Percentiles rank a stretch among this genome's conserved stretches.
Conservation (phyloP, 805 yeast genomes). For the Pichia pseudocactophila region DNA sequence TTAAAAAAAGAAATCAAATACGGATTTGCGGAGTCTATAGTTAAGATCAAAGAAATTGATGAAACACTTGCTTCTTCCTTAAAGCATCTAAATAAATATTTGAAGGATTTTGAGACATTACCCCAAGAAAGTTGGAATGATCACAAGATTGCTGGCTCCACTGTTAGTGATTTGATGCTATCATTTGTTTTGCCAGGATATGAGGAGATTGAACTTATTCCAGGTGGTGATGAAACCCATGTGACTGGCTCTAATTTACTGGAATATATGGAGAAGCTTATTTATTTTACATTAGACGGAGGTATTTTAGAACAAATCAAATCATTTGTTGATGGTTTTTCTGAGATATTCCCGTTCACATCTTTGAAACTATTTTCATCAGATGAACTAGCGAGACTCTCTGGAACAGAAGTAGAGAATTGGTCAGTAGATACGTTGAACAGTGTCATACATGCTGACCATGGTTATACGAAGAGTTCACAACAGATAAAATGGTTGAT, state of each 20-base stretch:
- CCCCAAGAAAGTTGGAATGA: slow-evolving; percentile 7
- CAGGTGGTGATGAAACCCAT: slow-evolving; percentile 42
- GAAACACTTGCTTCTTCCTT: slow-evolving; percentile 49
- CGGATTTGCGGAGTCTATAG: slow-evolving; percentile 19
- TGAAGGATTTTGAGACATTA: slow-evolving; percentile 16
- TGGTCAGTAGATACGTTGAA: slow-evolving; percentile 64
- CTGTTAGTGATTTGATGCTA: slow-evolving; percentile 47
- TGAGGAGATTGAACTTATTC: slow-evolving; percentile 46
- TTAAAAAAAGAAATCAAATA: slow-evolving; percentile 3
- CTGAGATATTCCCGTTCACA: slow-evolving; percentile 69
- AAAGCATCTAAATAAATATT: slow-evolving; percentile 37
- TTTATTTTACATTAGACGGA: slow-evolving; percentile 47
- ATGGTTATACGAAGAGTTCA: slow-evolving; percentile 76
- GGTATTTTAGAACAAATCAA: slow-evolving; percentile 62
- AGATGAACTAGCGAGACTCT: slow-evolving; percentile 57
- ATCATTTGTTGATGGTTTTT: slow-evolving; percentile 72
- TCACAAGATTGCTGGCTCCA: slow-evolving; percentile 21
- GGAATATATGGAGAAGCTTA: slow-evolving; percentile 45
- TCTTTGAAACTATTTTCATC: slow-evolving; percentile 67
- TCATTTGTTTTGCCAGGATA: slow-evolving; percentile 74
- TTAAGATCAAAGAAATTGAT: slow-evolving; percentile 46
- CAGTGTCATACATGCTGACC: slow-evolving; percentile 69
- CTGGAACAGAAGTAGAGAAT: slow-evolving; percentile 79
- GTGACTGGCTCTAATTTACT: slow-evolving; percentile 49
- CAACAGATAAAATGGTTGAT: slow-evolving; percentile 50